phyloP scores from a whole-genome alignment of 116 monocot species.

The Zostera marina region DNA sequence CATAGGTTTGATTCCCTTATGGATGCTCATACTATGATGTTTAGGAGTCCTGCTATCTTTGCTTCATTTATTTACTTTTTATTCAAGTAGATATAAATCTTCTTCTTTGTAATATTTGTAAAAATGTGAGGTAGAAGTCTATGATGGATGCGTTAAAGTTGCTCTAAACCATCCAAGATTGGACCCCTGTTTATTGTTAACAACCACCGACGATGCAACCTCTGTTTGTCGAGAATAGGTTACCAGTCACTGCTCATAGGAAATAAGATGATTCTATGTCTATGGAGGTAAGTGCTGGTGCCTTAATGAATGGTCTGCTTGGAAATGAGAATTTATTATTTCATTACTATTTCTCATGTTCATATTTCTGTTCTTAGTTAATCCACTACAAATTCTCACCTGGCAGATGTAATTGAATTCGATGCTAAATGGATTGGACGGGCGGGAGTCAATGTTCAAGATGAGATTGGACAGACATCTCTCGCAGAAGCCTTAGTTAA shows the following conservation, averaged over 20 bases:
- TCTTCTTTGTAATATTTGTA: too few relatives aligned
- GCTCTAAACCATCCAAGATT: too few relatives aligned
- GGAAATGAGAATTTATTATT: slow-evolving; percentile 29
- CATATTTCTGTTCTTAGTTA: not conserved
- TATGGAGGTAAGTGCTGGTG: slow-evolving; percentile 85
- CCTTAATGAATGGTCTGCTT: slow-evolving; percentile 79
- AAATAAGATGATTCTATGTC: slow-evolving; percentile 70
- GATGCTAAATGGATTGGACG: slow-evolving; percentile 99
- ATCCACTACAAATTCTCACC: not conserved
- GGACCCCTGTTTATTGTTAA: too few relatives aligned
- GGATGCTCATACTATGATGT: too few relatives aligned
- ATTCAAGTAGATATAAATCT: too few relatives aligned
- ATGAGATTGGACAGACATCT: slow-evolving; percentile 76
- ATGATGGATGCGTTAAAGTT: too few relatives aligned
- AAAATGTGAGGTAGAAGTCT: too few relatives aligned
- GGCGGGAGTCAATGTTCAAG: slow-evolving; percentile 94
- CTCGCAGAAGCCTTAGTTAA: slow-evolving; percentile 75
- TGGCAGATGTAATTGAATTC: slow-evolving; percentile 73
- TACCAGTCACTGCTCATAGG: slow-evolving; percentile 78
- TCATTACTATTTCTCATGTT: slow-evolving; percentile 5
- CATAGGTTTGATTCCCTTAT: too few relatives aligned
- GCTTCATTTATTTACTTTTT: too few relatives aligned
- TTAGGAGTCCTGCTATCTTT: too few relatives aligned
- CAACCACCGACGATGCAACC: too few relatives aligned
- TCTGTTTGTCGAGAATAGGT: slow-evolving; percentile 76